Conservation (phyloP, 352 stramenopile genomes). For the Phytophthora niederhauseri region DNA sequence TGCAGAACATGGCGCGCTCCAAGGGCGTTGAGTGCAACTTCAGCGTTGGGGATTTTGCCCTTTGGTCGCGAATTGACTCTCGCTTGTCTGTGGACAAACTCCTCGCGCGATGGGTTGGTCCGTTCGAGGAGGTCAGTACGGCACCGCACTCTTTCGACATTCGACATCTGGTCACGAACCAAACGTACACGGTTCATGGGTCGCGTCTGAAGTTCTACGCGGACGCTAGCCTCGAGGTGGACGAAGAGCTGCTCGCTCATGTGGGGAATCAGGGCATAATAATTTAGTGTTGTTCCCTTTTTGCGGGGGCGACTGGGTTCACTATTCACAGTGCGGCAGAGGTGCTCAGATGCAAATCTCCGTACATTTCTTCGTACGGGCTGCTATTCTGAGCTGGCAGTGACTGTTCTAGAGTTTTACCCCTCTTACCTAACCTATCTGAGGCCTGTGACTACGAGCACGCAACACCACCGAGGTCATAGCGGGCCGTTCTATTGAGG, state of each 20-base stretch:
- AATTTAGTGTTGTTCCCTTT: no score
- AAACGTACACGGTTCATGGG: neutral
- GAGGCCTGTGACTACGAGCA: no score
- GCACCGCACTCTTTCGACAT: neutral
- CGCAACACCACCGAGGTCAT: no score
- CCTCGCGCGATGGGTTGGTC: neutral
- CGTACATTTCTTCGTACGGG: no score
- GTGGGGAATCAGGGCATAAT: neutral
- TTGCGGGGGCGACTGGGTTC: no score
- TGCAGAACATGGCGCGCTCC: neutral
- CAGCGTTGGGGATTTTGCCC: neutral
- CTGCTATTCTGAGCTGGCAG: no score
- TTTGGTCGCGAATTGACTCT: slow-evolving; percentile 1
- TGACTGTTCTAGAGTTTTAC: no score
- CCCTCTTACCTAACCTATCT: no score
- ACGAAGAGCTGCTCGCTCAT: neutral
- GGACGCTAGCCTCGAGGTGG: neutral
- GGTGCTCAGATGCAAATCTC: no score
- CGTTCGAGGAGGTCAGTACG: neutral
- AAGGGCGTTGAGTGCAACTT: neutral
- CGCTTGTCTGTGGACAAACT: neutral
- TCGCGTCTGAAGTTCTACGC: neutral
- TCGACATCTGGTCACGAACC: neutral
- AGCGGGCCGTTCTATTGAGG: no score
- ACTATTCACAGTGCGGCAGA: no score